Evolutionary conservation across 2,329 filamentous ascomycete species (phyloP), one percentile per base, ranked within the genome.

Genomic region (Bipolaris bicolor): DNA sequence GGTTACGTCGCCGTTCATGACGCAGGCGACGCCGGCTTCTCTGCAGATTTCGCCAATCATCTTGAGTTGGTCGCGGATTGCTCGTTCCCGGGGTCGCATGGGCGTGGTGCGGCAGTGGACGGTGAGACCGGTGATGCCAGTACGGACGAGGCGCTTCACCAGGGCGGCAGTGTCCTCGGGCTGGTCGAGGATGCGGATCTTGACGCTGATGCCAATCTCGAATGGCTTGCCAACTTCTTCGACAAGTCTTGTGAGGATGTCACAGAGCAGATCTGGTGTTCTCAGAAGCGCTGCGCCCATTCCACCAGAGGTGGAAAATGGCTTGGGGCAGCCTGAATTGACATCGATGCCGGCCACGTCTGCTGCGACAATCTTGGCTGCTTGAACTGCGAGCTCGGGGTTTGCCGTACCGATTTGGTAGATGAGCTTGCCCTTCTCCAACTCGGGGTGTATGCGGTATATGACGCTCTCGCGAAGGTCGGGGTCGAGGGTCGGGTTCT

Each of bases 321-420:
- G 91, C 77, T 99, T 99, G 0, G 95, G 95, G 73, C 95, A 99
- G n/a, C 95, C 95, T 0, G 95, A 92, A 76, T 99, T 99, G 61
- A 99, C 90, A 75, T 98, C 95, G 67, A 99, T 97, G 58, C 95
- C 95, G 0, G 89, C 88, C 3, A 99, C 95, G 77, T 98, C 92
- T 11, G 81, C 84, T 0, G 93, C 95, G 18, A 99, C 89, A 15
- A 97, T 79, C 51, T 88, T 88, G 2, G 94, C 92, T 1, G 94
- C 93, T 74, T 90, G 80, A 0, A 98, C 93, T 1, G 95, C 95
- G 29, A 88, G 84, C 11, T 89, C 88, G 0, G 95, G 92, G 57
- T 90, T 88, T 9, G 92, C 87, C 0, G 94, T 97, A 57, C 95
- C 95, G 57, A 99, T 88, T 75, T 99, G 95, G 76, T 95, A 98